Percentiles rank a stretch among this genome's conserved stretches.
These are phyloP conservation scores for Puccinia horiana DNA, from an alignment of 1,284 basidiomycete genomes.

Conservation along the genomic window DNA sequence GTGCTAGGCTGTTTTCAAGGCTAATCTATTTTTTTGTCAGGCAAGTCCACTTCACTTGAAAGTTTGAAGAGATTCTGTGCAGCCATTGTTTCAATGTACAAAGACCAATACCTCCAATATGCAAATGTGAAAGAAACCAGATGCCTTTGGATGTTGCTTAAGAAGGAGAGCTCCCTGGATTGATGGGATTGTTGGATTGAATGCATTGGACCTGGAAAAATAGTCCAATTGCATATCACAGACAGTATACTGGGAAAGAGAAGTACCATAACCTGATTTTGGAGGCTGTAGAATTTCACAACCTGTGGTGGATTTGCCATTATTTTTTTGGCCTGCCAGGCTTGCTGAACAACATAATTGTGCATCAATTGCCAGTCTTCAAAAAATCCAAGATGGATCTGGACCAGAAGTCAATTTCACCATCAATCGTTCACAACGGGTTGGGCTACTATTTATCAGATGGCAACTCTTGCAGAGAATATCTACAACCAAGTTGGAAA, in stretches of 20 bases:
- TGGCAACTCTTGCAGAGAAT: too few species aligned
- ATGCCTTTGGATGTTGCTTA: not conserved
- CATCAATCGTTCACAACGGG: too few species aligned
- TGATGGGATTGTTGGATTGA: slow-evolving; percentile 27
- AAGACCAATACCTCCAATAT: not conserved
- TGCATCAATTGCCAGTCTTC: slow-evolving; percentile 9
- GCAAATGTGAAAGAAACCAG: not conserved
- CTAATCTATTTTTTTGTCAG: not conserved
- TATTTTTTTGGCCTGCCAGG: too few species aligned
- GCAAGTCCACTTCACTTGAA: slow-evolving; percentile 13
- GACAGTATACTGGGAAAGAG: slow-evolving; percentile 31
- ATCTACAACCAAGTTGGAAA: too few species aligned
- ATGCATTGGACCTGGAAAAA: slow-evolving; percentile 37
- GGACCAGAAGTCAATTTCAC: not conserved
- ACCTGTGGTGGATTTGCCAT: too few species aligned
- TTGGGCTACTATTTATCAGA: too few species aligned
- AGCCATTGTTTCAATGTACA: not conserved
- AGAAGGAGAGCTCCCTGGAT: slow-evolving; percentile 12
- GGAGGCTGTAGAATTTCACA: not conserved
- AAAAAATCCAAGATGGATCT: not conserved
- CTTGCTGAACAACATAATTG: not conserved
- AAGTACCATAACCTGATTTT: slow-evolving; percentile 6
- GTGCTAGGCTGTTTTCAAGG: too few species aligned
- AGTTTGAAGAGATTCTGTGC: slow-evolving; percentile 3
- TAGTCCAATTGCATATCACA: not conserved